phyloP scores from a whole-genome alignment of 148 eudicot species.

The Spergularia bocconei region DNA sequence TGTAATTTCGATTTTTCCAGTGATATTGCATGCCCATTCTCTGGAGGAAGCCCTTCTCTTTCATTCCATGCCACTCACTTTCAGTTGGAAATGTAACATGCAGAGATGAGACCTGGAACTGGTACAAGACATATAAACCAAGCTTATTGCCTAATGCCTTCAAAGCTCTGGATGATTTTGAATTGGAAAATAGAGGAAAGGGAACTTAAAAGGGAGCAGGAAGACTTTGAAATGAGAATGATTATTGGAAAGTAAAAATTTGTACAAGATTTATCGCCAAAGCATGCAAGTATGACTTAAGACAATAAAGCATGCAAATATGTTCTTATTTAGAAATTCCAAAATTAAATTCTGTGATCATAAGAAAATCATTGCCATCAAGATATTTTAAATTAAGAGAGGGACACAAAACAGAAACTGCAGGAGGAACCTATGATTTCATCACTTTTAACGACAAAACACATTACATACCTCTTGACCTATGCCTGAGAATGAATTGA shows the following conservation, averaged over 20 bases:
- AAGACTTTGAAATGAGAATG: not conserved
- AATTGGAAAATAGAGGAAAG: not conserved
- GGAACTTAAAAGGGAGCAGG: not conserved
- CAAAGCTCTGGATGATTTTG: not conserved
- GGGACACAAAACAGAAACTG: too few relatives aligned
- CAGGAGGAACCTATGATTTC: too few relatives aligned
- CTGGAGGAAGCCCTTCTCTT: conserved; percentile 84
- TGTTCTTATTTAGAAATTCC: not conserved
- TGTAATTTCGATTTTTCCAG: conserved; percentile 90
- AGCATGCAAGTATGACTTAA: not conserved
- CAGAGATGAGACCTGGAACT: conserved; percentile 85
- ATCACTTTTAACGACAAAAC: too few relatives aligned
- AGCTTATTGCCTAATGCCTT: conserved; percentile 5
- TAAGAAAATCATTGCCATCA: not conserved
- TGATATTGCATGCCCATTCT: conserved; percentile 98
- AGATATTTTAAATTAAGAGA: not conserved
- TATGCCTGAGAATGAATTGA: too few relatives aligned
- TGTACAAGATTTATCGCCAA: not conserved
- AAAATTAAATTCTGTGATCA: not conserved
- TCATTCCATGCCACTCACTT: conserved; percentile 62
- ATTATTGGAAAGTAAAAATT: not conserved
- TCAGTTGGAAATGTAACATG: conserved; percentile 86
- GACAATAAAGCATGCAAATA: not conserved
- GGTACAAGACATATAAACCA: conserved; percentile 33
- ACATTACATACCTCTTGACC: too few relatives aligned